A percentile compares a stretch with the other conserved stretches of the same genome.
Evolutionary conservation across 192 early-diverging fungal species (phyloP).

Genomic region (Coemansia sp.): DNA sequence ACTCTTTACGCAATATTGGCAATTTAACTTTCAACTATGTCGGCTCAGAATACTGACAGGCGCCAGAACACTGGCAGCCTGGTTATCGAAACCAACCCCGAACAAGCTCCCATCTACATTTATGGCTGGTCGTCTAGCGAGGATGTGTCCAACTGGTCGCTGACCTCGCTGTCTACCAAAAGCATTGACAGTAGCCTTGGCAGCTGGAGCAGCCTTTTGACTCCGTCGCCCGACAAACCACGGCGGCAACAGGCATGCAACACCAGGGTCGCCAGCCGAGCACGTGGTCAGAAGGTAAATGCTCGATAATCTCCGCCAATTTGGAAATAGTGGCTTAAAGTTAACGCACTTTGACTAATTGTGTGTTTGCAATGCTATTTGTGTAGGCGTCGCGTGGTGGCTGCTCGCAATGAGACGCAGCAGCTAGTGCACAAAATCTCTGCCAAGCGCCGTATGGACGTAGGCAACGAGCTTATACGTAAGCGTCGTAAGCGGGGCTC

Average conservation of each 20-base stretch:
- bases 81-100: neutral
- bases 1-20: neutral
- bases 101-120: neutral
- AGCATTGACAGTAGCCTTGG: slow-evolving; percentile 9
- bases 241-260: neutral
- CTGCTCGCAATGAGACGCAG: neutral
- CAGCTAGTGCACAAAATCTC: neutral
- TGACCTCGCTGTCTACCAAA: slow-evolving; percentile 19
- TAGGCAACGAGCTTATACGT: neutral
- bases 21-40: neutral
- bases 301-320: neutral
- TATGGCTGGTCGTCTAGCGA: slow-evolving; percentile 25
- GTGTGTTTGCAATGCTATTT: neutral
- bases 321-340: too few relatives aligned
- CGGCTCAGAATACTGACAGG: neutral
- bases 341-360: neutral
- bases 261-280: slow-evolving; percentile 10
- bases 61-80: slow-evolving; percentile 2
- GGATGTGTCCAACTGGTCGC: slow-evolving; percentile 21
- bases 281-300: slow-evolving; percentile 8
- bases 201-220: slow-evolving; percentile 6
- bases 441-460: neutral
- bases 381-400: slow-evolving; percentile 8
- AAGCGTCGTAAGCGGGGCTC: neutral
- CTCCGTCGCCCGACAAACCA: neutral